Evolutionary conservation across 1,284 basidiomycete genomes (phyloP).

Genomic region (Sphaerobolus stellatus): DNA sequence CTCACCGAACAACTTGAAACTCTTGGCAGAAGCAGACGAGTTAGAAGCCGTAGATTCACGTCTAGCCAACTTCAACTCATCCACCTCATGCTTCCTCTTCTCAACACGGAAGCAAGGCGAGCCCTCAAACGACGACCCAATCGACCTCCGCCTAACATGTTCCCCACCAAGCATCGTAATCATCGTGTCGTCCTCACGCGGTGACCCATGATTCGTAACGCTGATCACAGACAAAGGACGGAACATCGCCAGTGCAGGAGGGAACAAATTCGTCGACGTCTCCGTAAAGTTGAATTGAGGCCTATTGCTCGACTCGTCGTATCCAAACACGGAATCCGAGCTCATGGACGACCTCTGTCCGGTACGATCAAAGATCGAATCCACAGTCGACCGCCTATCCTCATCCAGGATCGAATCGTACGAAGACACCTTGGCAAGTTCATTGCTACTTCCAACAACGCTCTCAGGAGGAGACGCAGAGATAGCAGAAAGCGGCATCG

Average conservation of each 20-base stretch:
- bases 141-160: slow-evolving; percentile 64
- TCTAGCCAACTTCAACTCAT: slow-evolving; percentile 37
- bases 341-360: slow-evolving; percentile 48
- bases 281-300: slow-evolving; percentile 21
- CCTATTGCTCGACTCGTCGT: slow-evolving; percentile 30
- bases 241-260: slow-evolving; percentile 44
- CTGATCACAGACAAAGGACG: slow-evolving; percentile 66
- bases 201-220: slow-evolving; percentile 40
- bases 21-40: slow-evolving; percentile 34
- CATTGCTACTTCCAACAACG: slow-evolving; percentile 29
- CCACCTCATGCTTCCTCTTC: slow-evolving; percentile 48
- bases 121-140: slow-evolving; percentile 62
- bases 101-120: slow-evolving; percentile 69
- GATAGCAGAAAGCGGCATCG: slow-evolving; percentile 58
- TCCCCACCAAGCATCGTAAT: slow-evolving; percentile 77
- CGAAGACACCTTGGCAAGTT: slow-evolving; percentile 37
- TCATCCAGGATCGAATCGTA: slow-evolving; percentile 66
- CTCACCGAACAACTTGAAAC: slow-evolving; percentile 60
- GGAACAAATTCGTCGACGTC: slow-evolving; percentile 33
- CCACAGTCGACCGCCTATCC: slow-evolving; percentile 43
- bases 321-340: slow-evolving; percentile 67
- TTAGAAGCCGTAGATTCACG: slow-evolving; percentile 60
- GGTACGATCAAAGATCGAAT: slow-evolving; percentile 69
- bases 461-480: slow-evolving; percentile 63
- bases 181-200: slow-evolving; percentile 75